Percentiles rank a stretch among this genome's conserved stretches.
Conservation (phyloP, 768 basidiomycete species). For the Stropharia rugosoannulata region DNA sequence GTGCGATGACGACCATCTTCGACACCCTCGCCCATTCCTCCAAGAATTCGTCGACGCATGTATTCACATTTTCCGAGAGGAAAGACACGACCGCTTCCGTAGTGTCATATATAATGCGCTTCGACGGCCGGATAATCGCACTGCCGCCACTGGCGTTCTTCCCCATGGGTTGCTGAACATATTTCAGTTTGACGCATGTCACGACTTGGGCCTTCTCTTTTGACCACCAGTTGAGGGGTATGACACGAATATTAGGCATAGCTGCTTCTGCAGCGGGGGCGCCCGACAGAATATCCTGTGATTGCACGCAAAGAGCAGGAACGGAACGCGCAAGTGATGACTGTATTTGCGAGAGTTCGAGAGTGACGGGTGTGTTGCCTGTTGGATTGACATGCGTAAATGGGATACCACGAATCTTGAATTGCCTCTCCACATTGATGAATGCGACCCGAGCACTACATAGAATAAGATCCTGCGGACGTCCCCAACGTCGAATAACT, state of each 20-base stretch:
- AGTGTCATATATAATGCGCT: conserved; percentile 88
- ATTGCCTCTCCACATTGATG: conserved; percentile 83
- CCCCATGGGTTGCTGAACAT: conserved; percentile 83
- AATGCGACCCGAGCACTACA: conserved; percentile 86
- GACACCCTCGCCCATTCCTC: conserved; percentile 93
- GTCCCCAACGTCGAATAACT: conserved; percentile 5
- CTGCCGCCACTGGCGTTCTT: conserved; percentile 56
- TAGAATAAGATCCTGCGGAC: background rate
- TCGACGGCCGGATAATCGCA: conserved; percentile 77
- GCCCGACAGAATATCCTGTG: conserved; percentile 76
- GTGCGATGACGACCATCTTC: conserved; percentile 91
- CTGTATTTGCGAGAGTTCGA: conserved; percentile 56
- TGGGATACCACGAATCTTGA: conserved; percentile 79
- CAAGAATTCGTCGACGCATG: conserved; percentile 86
- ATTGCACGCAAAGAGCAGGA: conserved; percentile 81
- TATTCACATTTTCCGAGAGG: conserved; percentile 81
- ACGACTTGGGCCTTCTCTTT: conserved; percentile 72
- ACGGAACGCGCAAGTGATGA: conserved; percentile 77
- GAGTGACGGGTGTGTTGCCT: conserved; percentile 33
- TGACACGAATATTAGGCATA: conserved; percentile 88
- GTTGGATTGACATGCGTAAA: conserved; percentile 73
- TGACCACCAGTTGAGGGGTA: conserved; percentile 91
- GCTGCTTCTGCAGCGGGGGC: conserved; percentile 89
- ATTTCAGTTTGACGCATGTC: conserved; percentile 88
- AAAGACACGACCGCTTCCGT: conserved; percentile 88